Percentiles rank a stretch among this genome's conserved stretches.
Evolutionary conservation across 2,329 filamentous ascomycete species (phyloP).

Genomic region (Huntiella decipiens): DNA sequence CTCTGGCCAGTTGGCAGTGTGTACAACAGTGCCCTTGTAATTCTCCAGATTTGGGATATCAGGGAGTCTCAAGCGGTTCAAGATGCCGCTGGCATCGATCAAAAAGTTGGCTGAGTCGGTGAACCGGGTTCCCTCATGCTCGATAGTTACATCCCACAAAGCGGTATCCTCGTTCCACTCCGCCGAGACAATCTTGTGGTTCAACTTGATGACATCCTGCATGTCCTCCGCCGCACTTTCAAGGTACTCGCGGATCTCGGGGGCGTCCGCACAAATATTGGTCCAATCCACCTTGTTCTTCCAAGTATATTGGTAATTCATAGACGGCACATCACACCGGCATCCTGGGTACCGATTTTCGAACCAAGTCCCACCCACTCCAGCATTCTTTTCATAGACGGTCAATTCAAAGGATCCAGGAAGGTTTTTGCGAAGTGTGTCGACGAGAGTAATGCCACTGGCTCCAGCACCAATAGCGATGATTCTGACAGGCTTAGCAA

Average conservation of each 20-base stretch:
- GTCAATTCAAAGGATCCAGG: slow-evolving; percentile 24
- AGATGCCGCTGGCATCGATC: slow-evolving; percentile 29
- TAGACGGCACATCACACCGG: slow-evolving; percentile 35
- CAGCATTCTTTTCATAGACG: slow-evolving; percentile 36
- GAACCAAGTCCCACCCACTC: slow-evolving; percentile 38
- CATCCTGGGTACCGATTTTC: slow-evolving; percentile 41
- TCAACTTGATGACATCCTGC: slow-evolving; percentile 24
- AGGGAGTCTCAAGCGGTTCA: slow-evolving; percentile 38
- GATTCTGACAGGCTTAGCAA: slow-evolving; percentile 14
- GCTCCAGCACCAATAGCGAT: slow-evolving; percentile 17
- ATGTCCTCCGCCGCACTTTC: slow-evolving; percentile 27
- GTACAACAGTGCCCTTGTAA: slow-evolving; percentile 30
- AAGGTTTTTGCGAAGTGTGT: slow-evolving; percentile 25
- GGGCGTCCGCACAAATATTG: slow-evolving; percentile 33
- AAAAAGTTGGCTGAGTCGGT: slow-evolving; percentile 28
- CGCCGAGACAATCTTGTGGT: slow-evolving; percentile 24
- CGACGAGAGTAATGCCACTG: slow-evolving; percentile 19
- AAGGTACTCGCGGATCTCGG: slow-evolving; percentile 38
- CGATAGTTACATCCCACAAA: slow-evolving; percentile 24
- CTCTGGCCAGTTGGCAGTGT: slow-evolving; percentile 34
- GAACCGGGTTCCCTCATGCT: slow-evolving; percentile 22
- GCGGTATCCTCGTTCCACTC: slow-evolving; percentile 26
- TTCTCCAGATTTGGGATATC: slow-evolving; percentile 25
- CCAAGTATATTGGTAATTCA: slow-evolving; percentile 46
- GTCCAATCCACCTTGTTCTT: slow-evolving; percentile 39